These are phyloP conservation scores for Cyathus striatus DNA, from an alignment of 768 basidiomycete species.

Conservation along the genomic window DNA sequence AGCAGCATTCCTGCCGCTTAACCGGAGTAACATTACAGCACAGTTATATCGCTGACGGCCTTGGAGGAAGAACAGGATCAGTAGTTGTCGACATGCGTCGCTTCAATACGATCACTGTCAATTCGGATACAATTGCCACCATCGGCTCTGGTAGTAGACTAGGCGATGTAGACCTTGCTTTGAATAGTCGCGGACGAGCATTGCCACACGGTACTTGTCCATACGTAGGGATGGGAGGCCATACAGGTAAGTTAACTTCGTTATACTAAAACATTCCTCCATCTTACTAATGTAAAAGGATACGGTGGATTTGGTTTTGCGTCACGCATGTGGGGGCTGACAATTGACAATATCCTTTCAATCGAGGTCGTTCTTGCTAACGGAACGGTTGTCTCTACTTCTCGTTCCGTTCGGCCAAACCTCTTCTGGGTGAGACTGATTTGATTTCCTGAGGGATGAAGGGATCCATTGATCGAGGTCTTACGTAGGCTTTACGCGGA, in stretches of 20 bases:
- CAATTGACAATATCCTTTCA: conserved; percentile 24
- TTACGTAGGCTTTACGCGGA: conserved; percentile 31
- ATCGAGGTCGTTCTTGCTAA: conserved; percentile 27
- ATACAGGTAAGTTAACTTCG: conserved; percentile 25
- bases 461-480: too few species aligned
- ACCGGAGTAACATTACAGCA: conserved; percentile 20
- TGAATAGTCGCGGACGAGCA: conserved; percentile 30
- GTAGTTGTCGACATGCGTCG: conserved; percentile 36
- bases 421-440: conserved; percentile 38
- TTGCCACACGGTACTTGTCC: conserved; percentile 40
- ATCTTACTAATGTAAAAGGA: conserved; percentile 4
- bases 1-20: too few species aligned
- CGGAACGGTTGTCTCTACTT: conserved; percentile 25
- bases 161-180: conserved; percentile 28
- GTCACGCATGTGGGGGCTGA: conserved; percentile 30
- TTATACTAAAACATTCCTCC: background rate
- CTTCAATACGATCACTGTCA: conserved; percentile 26
- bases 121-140: conserved; percentile 22
- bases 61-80: conserved; percentile 33
- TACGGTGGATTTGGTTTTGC: conserved; percentile 29
- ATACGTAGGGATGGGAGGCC: conserved; percentile 42
- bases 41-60: conserved; percentile 39
- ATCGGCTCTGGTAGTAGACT: conserved; percentile 34
- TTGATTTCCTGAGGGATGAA: background rate
- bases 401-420: conserved; percentile 24